Evolutionary conservation across 257 asterid species (phyloP), one percentile per base, ranked within the genome.

Genomic region (Scutellaria galericulata): DNA sequence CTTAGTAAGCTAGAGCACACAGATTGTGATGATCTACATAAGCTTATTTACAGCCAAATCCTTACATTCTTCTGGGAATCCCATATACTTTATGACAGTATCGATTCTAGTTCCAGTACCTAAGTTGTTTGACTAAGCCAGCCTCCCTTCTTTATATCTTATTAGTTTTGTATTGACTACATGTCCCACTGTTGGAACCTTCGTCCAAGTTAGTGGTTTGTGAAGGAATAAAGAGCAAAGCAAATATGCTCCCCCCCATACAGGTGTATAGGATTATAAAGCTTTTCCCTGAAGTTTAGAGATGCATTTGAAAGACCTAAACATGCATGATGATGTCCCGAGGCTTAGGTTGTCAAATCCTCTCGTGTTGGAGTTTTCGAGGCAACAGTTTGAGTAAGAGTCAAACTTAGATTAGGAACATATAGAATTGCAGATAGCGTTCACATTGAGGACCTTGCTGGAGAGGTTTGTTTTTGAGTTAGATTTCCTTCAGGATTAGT

Each of bases 121-220:
- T 37, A 4, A 14, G 53, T 18, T 61, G 11, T 50, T 59, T 18
- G 40, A n/a, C 15, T 7, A 42, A 31, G 41, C 15, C 18, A 42
- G n/a, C 50, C 27, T 14, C 66, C 18, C 24, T 0, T 18, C 7
- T 68, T 57, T 9, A 2, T n/a, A 24, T 71, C 27, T 47, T 13
- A 3, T 14, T 20, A 7, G 37, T 1, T 6, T 54, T 18, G 22
- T 48, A 41, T 31, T 60, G 68, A 27, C 12, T 37, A 48, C 54
- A 14, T 59, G 42, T 60, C 45, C 45, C 20, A 10, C 50, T 9
- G 18, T 18, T 18, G 18, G 18, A 18, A 18, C 62, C 14, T 39
- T 60, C 9, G 22, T 52, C 59, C 58, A 48, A 59, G 61, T 9
- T 35, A 58, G 50, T 70, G 48, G 59, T 46, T 35, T 35, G 54